Base-by-base conservation (phyloP, 805 yeast genomes). In the Lipomyces japonicus region DNA sequence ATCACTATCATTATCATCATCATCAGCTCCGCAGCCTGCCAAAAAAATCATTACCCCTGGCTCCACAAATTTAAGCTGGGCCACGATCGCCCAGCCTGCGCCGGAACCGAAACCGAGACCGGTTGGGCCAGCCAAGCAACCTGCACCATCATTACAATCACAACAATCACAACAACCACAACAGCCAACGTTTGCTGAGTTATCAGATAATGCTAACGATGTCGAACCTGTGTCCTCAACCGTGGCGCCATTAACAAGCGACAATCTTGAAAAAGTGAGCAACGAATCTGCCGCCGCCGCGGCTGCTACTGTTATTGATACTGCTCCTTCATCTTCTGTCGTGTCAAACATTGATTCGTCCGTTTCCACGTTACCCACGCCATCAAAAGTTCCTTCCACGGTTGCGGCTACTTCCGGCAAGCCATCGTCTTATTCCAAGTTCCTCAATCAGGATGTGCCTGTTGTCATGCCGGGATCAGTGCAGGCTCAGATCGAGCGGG, bases 1-100 rank as follows among this genome's bases (percentile, higher is more conserved):
- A n/a, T n/a, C n/a, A n/a, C n/a, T n/a, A n/a, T n/a, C n/a, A 25
- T 78, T 89, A 16, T 78, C 46, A 86, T 87, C 88, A 26, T 78
- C 89, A 16, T 78, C 74, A 75, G 36, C 21, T n/a, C 18, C 38
- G 22, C 26, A 25, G 26, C 30, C 53, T 24, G 12, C 35, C 23
- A 50, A 59, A 51, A 42, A 63, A 28, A 39, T 59, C 6, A 55
- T 50, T 38, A 48, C 61, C 44, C 53, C 60, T 18, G 51, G 53
- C n/a, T n/a, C n/a, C 23, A 28, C 59, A 46, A 48, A 55, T 53
- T 42, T 44, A 44, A 55, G 57, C 42, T 58, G 61, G 61, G 61
- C 61, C 10, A 53, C 60, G 18, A 53, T 58, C 36, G 61, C 59
- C 18, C 51, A 46, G 42, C 60, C 61, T 12, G 39, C 25, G n/a